Base-by-base conservation (phyloP, 345 rosid genomes). In the Ailanthus altissimus region DNA sequence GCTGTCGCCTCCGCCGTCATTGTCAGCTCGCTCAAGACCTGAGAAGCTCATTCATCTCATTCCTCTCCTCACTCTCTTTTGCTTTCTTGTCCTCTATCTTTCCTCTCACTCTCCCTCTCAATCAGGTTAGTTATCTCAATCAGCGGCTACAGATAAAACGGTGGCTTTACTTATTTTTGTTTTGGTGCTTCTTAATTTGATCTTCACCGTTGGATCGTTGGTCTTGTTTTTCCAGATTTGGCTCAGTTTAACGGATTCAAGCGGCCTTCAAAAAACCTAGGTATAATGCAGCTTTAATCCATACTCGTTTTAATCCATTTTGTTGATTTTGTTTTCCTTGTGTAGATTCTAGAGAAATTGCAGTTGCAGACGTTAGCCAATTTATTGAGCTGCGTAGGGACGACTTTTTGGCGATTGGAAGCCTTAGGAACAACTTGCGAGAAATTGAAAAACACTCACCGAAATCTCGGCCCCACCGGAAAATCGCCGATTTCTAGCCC, bases 1-100 rank as follows among this genome's bases (percentile, higher is more conserved):
- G 20, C 65, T 83, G 54, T 76, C 89, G 4, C 67, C 80, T 4
- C 60, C 85, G 0, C 63, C 80, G 42, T 78, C 85, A 20, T 32
- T 83, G 0, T 65, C 88, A 51, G 76, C 91, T 61, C 77, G 83
- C 20, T 65, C 85, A 23, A 83, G 80, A 6, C 93, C 86, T 23
- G 92, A 87, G 84, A 90, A 85, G 70, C 84, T 93, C 72, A 78
- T 95, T n/a, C 99, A 95, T 89, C 81, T 93, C 56, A 91, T 95
- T 56, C 99, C 99, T 0, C 70, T 95, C 51, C 92, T 95, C 74
- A 90, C 93, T 79, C 78, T 95, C 70, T 14, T 88, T 81, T 95
- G 99, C 83, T 89, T 95, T 77, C 81, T 95, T 80, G 81, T 93
- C 67, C 98, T 95, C 74, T 93, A 88, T 78, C 88, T 95, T 75